Evolutionary conservation across 108 stramenopile genomes (phyloP), one percentile per base, ranked within the genome.

Genomic region (Skeletonema menzelii): DNA sequence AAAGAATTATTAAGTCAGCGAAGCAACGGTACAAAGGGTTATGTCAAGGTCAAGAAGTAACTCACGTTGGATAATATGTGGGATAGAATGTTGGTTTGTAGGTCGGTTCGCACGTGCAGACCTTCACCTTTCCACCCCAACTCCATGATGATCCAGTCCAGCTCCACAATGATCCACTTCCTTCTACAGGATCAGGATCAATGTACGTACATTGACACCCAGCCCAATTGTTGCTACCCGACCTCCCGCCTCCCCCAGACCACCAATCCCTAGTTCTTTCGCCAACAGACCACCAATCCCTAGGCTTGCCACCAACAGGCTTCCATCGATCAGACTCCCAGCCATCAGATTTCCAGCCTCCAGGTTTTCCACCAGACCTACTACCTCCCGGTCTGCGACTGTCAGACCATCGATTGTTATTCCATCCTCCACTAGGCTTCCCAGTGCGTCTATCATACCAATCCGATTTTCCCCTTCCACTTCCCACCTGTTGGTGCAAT

Each of bases 61-160:
- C 57, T 58, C 57, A 58, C 57, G 57, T 58, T 30, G 57, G 57
- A 31, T 31, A 31, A 30, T 30, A 31, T 30, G 57, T 58, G 3
- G 57, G 57, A 24, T 13, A 58, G 22, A 15, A 27, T n/a, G 57
- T 58, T 30, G 57, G 57, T 27, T 31, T 14, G 57, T 58, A 58
- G 20, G 57, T 58, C 57, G 57, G 57, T 15, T 58, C 14, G 20
- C 57, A 58, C 14, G 57, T 58, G 57, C 57, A 58, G 31, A 58
- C 57, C 57, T 58, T 58, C 26, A 56, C n/a, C 20, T 31, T 22
- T 27, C 19, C 57, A 30, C 57, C 20, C 27, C 57, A 58, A 14
- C 57, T n/a, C 27, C 57, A 58, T 13, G 57, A 58, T 4, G 57
- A 27, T n/a, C 57, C 57, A 20, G 14, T 58, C 27, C 27, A 58